Evolutionary conservation across 1,284 basidiomycete genomes (phyloP).

Genomic region (Rhodotorula glutinis): DNA sequence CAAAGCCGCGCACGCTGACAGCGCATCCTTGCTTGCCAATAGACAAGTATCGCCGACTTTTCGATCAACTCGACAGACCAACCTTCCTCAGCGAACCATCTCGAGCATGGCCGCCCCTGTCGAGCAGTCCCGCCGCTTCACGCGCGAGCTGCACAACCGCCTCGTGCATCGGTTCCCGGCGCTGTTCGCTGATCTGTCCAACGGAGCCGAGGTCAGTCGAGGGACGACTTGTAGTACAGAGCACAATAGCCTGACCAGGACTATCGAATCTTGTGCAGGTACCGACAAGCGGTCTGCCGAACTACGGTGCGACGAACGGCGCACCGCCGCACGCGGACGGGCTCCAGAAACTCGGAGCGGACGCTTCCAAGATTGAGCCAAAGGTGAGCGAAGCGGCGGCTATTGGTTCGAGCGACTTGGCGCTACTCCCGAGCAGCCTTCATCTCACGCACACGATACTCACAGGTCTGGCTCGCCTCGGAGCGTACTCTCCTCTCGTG

Average conservation of each 20-base stretch:
- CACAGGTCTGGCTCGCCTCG: conserved; percentile 39
- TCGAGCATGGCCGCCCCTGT: not conserved
- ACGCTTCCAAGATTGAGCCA: conserved; percentile 38
- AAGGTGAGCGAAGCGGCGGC: conserved; percentile 36
- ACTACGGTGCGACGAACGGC: conserved; percentile 26
- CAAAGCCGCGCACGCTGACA: not conserved
- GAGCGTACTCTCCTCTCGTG: conserved; percentile 45
- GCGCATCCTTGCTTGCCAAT: too few relatives aligned
- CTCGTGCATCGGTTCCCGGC: conserved; percentile 29
- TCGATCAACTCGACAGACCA: too few relatives aligned
- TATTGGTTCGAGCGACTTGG: too few relatives aligned
- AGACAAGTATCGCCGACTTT: too few relatives aligned
- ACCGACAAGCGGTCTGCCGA: not conserved
- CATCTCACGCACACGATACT: too few relatives aligned
- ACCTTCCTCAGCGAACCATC: not conserved
- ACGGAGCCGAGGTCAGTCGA: conserved; percentile 4
- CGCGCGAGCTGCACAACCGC: conserved; percentile 19
- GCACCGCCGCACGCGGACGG: conserved; percentile 16
- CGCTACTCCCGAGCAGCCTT: too few relatives aligned
- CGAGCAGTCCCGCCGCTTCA: conserved; percentile 19
- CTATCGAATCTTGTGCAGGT: not conserved
- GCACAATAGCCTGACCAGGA: too few relatives aligned
- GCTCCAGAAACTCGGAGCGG: conserved; percentile 28
- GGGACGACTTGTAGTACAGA: too few relatives aligned
- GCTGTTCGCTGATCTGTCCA: conserved; percentile 20